Base-by-base conservation (phyloP, 805 yeast genomes). In the Barnettozyma populi region DNA sequence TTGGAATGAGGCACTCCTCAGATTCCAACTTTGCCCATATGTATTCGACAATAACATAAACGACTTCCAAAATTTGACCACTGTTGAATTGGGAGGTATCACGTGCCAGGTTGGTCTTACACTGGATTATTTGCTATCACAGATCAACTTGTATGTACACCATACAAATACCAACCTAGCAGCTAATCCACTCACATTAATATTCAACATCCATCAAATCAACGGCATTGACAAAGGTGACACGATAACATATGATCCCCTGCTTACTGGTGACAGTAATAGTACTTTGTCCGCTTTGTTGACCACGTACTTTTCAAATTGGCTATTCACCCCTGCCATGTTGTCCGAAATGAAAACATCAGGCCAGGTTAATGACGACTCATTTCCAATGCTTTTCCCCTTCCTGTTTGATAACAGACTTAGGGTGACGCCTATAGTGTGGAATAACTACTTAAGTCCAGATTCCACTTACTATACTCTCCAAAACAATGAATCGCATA, bases 21-120 rank as follows among this genome's bases (percentile, higher is more conserved):
- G 63, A 47, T 81, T 85, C 79, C 83, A 80, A 53, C 60, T 81
- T 3, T 81, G 86, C 53, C 84, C 86, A 0, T 71, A 70, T 1
- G 70, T 72, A 2, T 63, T 67, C 20, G 38, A 50, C 2, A 67
- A 72, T 47, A 13, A 8, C 14, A 4, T 43, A 1, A 23, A 23
- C 7, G 40, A 44, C 4, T 44, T 45, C 20, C 41, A 47, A 21
- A 42, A 45, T 21, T 34, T 34, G 9, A 35, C 41, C 4, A 45
- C 51, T 4, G 45, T 48, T 31, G 34, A 60, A 52, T 58, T 44
- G 27, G 46, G 44, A 55, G 40, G 39, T 2, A 3, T 21, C 13
- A 43, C 14, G 2, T 65, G 68, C 42, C 52, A 62, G 38, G 55
- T 65, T 0, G 53, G 55, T 4, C 36, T 68, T 1, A 43, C 48